Evolutionary conservation across 2,329 filamentous ascomycete genomes (phyloP), one percentile per base, ranked within the genome.

Genomic region (Pleurostoma richardsiae): DNA sequence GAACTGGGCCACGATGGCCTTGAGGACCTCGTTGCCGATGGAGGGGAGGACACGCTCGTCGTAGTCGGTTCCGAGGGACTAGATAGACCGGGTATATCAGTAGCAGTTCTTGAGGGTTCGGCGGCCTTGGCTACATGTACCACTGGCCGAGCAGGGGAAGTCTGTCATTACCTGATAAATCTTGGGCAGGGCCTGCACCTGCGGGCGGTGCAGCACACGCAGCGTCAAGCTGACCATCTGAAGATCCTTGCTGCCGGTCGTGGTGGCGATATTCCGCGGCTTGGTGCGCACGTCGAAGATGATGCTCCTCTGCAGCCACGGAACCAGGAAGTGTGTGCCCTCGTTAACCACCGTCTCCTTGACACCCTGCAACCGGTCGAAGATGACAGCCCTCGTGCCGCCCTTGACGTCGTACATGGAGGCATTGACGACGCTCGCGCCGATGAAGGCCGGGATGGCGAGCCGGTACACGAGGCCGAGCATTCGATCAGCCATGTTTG

Each of bases 151-250:
- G 19, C 19, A 19, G 19, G 19, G 42, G n/a, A 19, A n/a, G 19
- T 28, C 7, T n/a, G 29, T 43, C 41, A 11, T 31, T 52, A 96
- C 92, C 83, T 97, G 94, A 78, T 99, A 99, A 63, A 99, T 99
- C 76, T 92, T 95, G 50, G 94, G 95, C 64, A 99, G 76, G 60
- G 85, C 82, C 76, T 89, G 83, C 60, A 99, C 92, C 48, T 96
- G 92, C 5, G 95, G 94, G 59, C 95, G 81, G 73, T 97, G 92
- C 68, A 99, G 72, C 54, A 99, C 94, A 70, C 94, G 82, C 66
- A 99, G 79, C 45, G 94, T 99, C 78, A 99, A 80, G 79, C 90
- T 96, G 63, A 99, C 94, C 94, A 99, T 99, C 77, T 99, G 94
- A 78, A 99, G 72, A 74, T 99, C 94, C 82, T 99, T 99, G 80